Base-by-base conservation (phyloP, 768 basidiomycete species). In the Auriscalpium microsporum region DNA sequence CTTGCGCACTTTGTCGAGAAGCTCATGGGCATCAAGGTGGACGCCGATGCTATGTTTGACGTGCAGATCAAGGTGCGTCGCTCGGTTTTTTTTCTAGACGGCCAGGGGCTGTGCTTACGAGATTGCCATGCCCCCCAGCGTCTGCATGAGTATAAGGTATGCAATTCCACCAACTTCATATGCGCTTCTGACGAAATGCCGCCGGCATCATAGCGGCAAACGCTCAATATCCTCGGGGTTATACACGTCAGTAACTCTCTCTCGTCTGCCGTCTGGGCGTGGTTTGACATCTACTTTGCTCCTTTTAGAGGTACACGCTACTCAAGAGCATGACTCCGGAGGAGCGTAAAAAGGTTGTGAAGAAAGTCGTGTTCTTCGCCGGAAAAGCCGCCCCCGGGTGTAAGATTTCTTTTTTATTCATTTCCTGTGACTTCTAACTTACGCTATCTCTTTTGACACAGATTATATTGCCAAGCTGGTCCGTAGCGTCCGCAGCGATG, bases 371-470 rank as follows among this genome's bases (percentile, higher is more conserved):
- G n/a, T 89, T 99, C 77, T 98, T 99, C 60, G 95, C 92, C 35
- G 95, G 96, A 59, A 97, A 97, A 69, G 94, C 95, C 52, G 95
- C 95, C 0, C 95, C 95, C 40, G 94, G 84, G 56, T 92, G 86
- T 87, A 66, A 65, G 84, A 73, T 8, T 17, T 28, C 13, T 45
- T 5, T 10, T 46, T 19, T 42, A 17, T 16, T 51, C 10, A 17
- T 50, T 23, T 9, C 37, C 23, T 19, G 21, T 59, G 10, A 36
- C 55, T 58, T 57, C 53, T 68, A 42, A 49, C 55, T 16, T 19
- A 34, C 16, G 10, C 16, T 48, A 5, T 45, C 14, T 28, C 4
- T 42, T 42, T 9, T 13, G 40, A 40, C 10, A 14, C 47, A 88
- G 88, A 94, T 67, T 93, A 89, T 72, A 87, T 93, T 59, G 94